Evolutionary conservation across 2,329 filamentous ascomycete genomes (phyloP).

Genomic region (Fusarium bactridioides): DNA sequence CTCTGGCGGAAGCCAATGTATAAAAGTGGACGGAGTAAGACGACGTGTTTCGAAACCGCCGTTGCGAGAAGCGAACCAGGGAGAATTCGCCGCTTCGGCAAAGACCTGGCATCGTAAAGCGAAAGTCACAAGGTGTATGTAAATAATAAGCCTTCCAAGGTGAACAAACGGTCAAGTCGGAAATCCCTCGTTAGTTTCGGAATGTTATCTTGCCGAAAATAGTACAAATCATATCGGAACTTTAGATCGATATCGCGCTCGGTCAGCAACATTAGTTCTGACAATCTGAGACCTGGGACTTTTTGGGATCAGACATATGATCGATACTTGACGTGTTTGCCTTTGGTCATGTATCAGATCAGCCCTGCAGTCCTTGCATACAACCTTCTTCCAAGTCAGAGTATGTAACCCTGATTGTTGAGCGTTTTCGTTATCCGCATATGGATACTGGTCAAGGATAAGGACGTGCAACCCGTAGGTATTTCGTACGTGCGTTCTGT

Average conservation of each 20-base stretch:
- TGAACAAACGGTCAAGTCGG: background rate
- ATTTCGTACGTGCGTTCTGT: background rate
- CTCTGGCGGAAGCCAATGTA: slow-evolving; percentile 9
- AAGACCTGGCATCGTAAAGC: background rate
- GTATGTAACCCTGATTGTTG: background rate
- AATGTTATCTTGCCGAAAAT: slow-evolving; percentile 2
- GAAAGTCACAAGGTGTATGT: background rate
- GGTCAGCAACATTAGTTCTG: background rate
- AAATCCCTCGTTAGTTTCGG: slow-evolving; percentile 1
- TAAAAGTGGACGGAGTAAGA: slow-evolving; percentile 33
- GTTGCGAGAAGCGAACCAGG: slow-evolving; percentile 25
- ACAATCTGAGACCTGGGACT: background rate
- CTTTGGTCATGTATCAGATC: slow-evolving; percentile 27
- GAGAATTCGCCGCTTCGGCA: slow-evolving; percentile 19
- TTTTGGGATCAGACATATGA: background rate
- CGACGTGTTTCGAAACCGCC: slow-evolving; percentile 40
- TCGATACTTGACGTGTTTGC: background rate
- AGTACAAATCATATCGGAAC: slow-evolving; percentile 5
- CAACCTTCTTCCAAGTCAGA: slow-evolving; percentile 18
- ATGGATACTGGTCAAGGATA: background rate
- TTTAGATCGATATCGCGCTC: slow-evolving; percentile 1
- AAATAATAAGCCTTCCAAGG: background rate
- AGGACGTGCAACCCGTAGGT: background rate
- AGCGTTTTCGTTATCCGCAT: background rate
- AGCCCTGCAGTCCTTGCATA: slow-evolving; percentile 11